phyloP scores from a whole-genome alignment of 169 alveolate genomes.

The Perkinsus olseni region DNA sequence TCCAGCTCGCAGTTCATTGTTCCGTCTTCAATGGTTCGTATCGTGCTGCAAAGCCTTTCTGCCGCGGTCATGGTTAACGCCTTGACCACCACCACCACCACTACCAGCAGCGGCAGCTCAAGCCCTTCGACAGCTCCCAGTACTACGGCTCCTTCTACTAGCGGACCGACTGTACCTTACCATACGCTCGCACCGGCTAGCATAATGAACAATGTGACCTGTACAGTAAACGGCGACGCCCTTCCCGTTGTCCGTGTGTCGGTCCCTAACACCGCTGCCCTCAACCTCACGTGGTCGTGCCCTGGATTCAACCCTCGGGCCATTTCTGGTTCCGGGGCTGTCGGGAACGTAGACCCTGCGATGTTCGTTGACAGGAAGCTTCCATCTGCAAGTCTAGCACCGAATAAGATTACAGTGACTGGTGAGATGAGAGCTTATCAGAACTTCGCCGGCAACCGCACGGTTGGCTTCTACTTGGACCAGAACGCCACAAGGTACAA shows the following conservation, averaged over 20 bases:
- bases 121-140: not conserved
- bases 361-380: not conserved
- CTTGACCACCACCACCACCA: too few relatives aligned
- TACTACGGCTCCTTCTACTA: not conserved
- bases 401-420: not conserved
- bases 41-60: too few relatives aligned
- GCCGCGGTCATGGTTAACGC: too few relatives aligned
- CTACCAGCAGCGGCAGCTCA: not conserved
- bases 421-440: not conserved
- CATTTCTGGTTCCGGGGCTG: not conserved
- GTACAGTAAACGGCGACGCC: not conserved
- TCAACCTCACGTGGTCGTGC: not conserved
- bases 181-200: not conserved
- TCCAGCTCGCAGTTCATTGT: too few relatives aligned
- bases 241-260: not conserved
- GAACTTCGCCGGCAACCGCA: not conserved
- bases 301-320: not conserved
- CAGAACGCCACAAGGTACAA: not conserved
- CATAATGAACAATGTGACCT: not conserved
- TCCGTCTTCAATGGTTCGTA: too few relatives aligned
- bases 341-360: not conserved
- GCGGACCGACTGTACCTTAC: not conserved
- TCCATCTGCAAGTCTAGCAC: not conserved
- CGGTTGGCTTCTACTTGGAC: not conserved
- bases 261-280: not conserved